Evolutionary conservation across 805 yeast genomes (phyloP).

Genomic region (Saturnispora hagleri): DNA sequence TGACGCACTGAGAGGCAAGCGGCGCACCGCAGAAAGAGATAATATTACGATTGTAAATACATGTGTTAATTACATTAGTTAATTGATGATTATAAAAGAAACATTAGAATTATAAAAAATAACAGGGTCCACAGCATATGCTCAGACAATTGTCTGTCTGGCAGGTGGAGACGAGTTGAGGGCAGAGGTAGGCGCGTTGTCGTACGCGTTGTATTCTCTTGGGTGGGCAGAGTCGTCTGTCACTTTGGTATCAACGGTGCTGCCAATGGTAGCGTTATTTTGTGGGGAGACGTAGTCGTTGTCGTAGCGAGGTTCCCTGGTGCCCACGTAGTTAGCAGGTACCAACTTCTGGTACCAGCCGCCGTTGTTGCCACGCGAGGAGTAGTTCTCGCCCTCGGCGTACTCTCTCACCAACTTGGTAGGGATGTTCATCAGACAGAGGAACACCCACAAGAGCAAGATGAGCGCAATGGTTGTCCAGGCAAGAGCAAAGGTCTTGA

Average conservation of each 20-base stretch:
- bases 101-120: background rate
- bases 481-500: conserved; percentile 46
- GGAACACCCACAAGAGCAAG: conserved; percentile 9
- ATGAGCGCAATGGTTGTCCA: conserved; percentile 43
- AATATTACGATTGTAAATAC: background rate
- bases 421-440: background rate
- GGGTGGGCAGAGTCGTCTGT: background rate
- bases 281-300: background rate
- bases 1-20: conserved; percentile 41
- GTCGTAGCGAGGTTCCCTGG: background rate
- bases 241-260: background rate
- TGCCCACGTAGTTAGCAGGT: conserved; percentile 4
- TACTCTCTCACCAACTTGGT: background rate
- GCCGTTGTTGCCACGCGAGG: background rate
- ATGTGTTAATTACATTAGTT: background rate
- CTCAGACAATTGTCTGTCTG: background rate
- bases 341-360: conserved; percentile 10
- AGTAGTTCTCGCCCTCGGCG: background rate
- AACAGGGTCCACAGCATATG: background rate
- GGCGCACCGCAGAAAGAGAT: background rate
- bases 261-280: background rate
- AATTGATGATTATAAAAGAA: background rate
- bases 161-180: background rate
- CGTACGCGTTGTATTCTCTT: background rate
- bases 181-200: background rate